Evolutionary conservation across 1,284 basidiomycete species (phyloP), one percentile per base, ranked within the genome.

Genomic region (Trichosporon asahii): DNA sequence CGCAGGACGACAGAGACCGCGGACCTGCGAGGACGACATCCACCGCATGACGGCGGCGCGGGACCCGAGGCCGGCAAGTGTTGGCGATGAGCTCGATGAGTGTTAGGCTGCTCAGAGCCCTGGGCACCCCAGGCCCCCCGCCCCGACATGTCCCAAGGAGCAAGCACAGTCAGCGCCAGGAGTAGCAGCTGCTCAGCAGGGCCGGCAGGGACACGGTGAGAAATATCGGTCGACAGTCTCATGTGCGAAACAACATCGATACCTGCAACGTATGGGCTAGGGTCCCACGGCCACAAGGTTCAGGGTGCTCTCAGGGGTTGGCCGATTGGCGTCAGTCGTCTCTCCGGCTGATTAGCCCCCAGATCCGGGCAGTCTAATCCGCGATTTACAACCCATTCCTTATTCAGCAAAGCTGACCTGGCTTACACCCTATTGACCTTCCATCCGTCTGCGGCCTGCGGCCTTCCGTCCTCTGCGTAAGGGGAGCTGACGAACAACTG

Each of bases 151-250:
- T 53, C 49, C 21, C 49, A 53, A 25, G 21, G 21, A 53, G 49
- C n/a, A 6, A 33, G 31, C 31, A 33, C 31, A 33, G 31, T 6
- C 31, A 9, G 31, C 15, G 49, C 49, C 49, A 53, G 49, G 49
- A 53, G 49, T 53, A 53, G 49, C 21, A 53, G 49, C 49, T 25
- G 49, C 49, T 53, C 49, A 53, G 49, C 49, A 53, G 49, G 49
- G 49, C 57, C 14, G 29, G 29, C 57, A 61, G 27, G 29, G 57
- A 27, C 27, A 18, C 11, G 29, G 57, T 61, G 57, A 61, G 57
- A 61, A 61, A 61, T 31, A 33, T 18, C 57, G 57, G 57, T 61
- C 57, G 57, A 31, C 57, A 61, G 57, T 61, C 57, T 61, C 57
- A 61, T 31, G 27, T n/a, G 29, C 57, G 57, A 61, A 61, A 61